Evolutionary conservation across 306 rosid species (phyloP).

Genomic region (Canavalia ensiformis): DNA sequence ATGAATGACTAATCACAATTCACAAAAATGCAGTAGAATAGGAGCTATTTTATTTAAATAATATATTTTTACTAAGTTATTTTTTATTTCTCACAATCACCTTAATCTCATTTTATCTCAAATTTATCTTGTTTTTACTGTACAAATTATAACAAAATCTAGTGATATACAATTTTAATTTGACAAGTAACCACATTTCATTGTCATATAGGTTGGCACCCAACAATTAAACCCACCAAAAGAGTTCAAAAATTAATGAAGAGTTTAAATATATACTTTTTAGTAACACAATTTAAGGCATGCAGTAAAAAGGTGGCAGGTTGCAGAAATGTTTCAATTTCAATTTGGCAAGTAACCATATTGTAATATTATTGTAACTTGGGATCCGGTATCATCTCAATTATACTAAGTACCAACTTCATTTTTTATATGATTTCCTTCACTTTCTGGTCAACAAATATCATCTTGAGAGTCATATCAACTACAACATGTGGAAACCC

Average conservation of each 20-base stretch:
- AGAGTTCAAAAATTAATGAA: not conserved
- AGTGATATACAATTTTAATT: conserved; percentile 40
- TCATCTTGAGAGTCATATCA: conserved; percentile 15
- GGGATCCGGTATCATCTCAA: not conserved
- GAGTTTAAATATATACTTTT: not conserved
- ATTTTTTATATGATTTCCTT: conserved; percentile 17
- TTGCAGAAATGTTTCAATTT: conserved; percentile 25
- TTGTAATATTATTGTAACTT: not conserved
- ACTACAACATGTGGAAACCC: conserved; percentile 23
- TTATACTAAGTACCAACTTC: not conserved
- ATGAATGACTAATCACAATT: conserved; percentile 1
- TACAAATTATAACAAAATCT: conserved; percentile 11
- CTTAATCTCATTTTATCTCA: too few species aligned
- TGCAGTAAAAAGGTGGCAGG: conserved; percentile 31
- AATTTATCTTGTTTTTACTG: too few species aligned
- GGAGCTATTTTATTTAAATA: too few species aligned
- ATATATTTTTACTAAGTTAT: too few species aligned
- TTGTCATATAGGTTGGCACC: conserved; percentile 16
- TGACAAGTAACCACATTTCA: conserved; percentile 48
- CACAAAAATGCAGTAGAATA: conserved; percentile 20
- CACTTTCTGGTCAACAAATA: conserved; percentile 41
- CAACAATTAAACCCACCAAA: conserved; percentile 19
- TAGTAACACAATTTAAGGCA: not conserved
- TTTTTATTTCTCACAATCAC: too few species aligned
- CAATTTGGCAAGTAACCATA: conserved; percentile 38